Base-by-base conservation (phyloP, 257 asterid genomes). In the Thymus quinquecostatus region DNA sequence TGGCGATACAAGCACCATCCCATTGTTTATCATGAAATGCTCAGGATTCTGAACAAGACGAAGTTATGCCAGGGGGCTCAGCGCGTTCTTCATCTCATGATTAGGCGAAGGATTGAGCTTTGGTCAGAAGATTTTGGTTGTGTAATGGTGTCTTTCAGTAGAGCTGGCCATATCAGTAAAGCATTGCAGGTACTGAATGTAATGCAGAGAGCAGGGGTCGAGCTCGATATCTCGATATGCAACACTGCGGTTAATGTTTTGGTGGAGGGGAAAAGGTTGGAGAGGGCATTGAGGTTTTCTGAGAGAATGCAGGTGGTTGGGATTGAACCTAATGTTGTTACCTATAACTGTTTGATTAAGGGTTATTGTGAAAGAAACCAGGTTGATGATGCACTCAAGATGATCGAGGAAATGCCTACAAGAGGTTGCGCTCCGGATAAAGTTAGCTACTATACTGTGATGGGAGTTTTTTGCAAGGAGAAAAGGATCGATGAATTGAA, bases 11-110 rank as follows among this genome's bases (percentile, higher is more conserved):
- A 82, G 64, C 99, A 91, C 70, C 78, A 91, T 70, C 88, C 86
- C 8, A 53, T 84, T 32, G 95, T 89, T 64, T 94, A 94, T 80
- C 86, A 83, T 79, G 83, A 69, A 50, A 85, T 94, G 96, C 97
- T 94, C 67, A 82, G 81, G 64, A 79, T 88, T 77, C 88, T 94
- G 9, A 77, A 95, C 64, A 94, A 81, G 84, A 94, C 97, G 53
- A 91, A 89, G 82, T 75, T 94, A 78, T 94, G 99, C 38, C 97
- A 94, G 78, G 96, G 95, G 69, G 97, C 97, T 60, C 89, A 86
- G 81, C 90, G 98, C 32, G 79, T 91, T 78, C 96, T 94, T 69
- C 77, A 74, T 59, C 88, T 91, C 41, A 88, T 94, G 97, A 54
- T 64, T 4, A 74, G 81, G 73, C 87, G 98, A 77, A 86, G 71